Evolutionary conservation across 2,329 filamentous ascomycete genomes (phyloP).

Genomic region (Scortechinia acanthostroma): DNA sequence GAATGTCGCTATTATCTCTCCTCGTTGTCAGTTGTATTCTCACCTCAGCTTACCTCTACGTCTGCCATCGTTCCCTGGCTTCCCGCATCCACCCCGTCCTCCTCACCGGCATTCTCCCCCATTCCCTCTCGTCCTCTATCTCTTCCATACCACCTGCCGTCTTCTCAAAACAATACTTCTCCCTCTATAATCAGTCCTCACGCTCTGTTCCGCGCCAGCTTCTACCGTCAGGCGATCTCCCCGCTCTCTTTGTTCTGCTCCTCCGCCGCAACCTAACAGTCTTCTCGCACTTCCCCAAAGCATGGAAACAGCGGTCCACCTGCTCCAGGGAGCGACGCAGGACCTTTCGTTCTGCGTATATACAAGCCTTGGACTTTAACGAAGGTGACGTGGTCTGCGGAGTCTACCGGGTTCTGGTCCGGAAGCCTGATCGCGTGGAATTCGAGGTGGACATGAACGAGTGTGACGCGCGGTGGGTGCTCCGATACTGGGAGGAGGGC

Average conservation of each 20-base stretch:
- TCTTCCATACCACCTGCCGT: background rate
- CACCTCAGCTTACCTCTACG: too few species aligned
- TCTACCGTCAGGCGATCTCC: background rate
- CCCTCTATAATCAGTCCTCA: background rate
- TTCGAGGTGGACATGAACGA: constrained; percentile 14
- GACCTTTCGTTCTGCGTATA: background rate
- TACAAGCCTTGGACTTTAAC: constrained; percentile 12
- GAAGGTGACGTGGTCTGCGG: constrained; percentile 20
- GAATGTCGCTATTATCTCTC: too few species aligned
- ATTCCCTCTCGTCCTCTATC: background rate
- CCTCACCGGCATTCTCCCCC: background rate
- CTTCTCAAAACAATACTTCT: background rate
- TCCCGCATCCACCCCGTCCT: background rate
- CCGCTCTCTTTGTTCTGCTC: background rate
- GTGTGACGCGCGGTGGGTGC: constrained; percentile 15
- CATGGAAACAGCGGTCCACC: constrained; percentile 13
- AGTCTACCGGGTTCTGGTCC: constrained; percentile 14
- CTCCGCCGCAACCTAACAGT: constrained; percentile 20
- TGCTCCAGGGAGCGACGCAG: constrained; percentile 5
- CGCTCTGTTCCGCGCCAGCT: background rate
- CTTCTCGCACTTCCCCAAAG: constrained; percentile 21
- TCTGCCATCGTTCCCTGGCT: background rate
- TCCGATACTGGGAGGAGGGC: background rate
- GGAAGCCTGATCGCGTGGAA: constrained; percentile 16
- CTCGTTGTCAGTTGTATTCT: too few species aligned